A percentile compares a stretch with the other conserved stretches of the same genome.
phyloP scores from a whole-genome alignment of 176 grass and related monocot species.

The Elymus sibiricus region DNA sequence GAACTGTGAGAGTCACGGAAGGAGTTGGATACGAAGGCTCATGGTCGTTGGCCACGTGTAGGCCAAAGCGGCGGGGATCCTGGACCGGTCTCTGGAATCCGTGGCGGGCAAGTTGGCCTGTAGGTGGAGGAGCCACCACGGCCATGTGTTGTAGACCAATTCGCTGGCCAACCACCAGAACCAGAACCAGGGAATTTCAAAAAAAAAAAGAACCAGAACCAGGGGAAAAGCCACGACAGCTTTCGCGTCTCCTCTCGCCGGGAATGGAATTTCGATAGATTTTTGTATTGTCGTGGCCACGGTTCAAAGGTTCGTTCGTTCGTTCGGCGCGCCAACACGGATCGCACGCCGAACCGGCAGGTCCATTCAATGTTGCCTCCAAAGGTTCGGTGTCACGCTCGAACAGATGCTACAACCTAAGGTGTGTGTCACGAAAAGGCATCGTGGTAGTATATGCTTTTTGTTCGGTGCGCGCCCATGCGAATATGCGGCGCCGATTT shows the following conservation, averaged over 20 bases:
- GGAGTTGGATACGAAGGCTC: no score
- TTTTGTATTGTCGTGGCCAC: not conserved
- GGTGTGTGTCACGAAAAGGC: no score
- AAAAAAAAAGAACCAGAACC: not conserved
- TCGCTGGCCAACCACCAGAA: no score
- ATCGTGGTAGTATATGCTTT: not conserved
- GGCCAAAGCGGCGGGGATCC: no score
- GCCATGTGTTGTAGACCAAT: not conserved
- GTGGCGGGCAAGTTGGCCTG: not conserved
- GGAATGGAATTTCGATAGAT: not conserved
- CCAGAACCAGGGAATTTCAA: not conserved
- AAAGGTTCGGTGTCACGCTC: not conserved
- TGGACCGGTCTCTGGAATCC: not conserved
- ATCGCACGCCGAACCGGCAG: not conserved
- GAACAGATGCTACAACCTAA: not conserved
- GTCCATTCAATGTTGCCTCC: not conserved
- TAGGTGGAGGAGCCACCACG: not conserved
- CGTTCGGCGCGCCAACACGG: constrained; percentile 18
- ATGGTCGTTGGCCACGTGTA: not conserved
- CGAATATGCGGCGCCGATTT: not conserved
- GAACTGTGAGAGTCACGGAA: constrained; percentile 13
- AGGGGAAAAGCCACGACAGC: not conserved
- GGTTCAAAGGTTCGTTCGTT: not conserved
- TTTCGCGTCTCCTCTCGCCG: not conserved
- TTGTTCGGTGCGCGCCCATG: not conserved